Conservation (phyloP, 805 yeast genomes). For the Yamadazyma scolyti region DNA sequence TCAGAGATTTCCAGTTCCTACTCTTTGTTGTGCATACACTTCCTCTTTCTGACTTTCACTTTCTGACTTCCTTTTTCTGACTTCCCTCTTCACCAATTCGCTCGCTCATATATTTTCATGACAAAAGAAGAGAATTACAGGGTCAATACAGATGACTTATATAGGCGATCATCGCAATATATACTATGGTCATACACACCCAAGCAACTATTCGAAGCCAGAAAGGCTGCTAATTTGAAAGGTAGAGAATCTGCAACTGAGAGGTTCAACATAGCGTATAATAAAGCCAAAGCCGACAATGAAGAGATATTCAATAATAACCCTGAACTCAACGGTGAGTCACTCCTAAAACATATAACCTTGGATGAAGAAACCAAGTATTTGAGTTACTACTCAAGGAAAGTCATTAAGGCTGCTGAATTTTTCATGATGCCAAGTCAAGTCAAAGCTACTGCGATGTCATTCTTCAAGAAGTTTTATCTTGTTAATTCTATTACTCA, state of each 20-base stretch:
- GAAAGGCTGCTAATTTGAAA: conserved; percentile 49
- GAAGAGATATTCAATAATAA: conserved; percentile 28
- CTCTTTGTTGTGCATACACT: no score
- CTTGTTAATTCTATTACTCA: conserved; percentile 80
- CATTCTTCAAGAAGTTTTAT: conserved; percentile 79
- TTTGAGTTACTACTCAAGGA: conserved; percentile 68
- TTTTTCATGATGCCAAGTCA: conserved; percentile 83
- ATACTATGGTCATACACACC: conserved; percentile 79
- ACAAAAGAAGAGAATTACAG: conserved; percentile 12
- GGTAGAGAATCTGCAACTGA: conserved; percentile 43
- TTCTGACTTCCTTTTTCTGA: no score
- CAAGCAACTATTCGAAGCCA: conserved; percentile 48
- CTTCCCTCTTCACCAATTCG: no score
- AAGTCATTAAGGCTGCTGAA: conserved; percentile 64
- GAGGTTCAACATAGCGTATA: conserved; percentile 23
- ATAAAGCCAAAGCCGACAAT: conserved; percentile 14
- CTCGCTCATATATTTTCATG: no score
- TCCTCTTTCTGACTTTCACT: no score
- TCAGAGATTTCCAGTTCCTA: no score
- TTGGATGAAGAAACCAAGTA: conserved; percentile 68
- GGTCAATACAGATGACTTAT: conserved; percentile 79
- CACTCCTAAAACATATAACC: conserved; percentile 44
- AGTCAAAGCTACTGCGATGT: conserved; percentile 80
- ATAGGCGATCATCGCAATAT: conserved; percentile 82
- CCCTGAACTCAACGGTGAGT: conserved; percentile 26